Percentiles rank a stretch among this genome's conserved stretches.
Conservation (phyloP, 2,329 filamentous ascomycete species). For the Tolypocladium inflatum region DNA sequence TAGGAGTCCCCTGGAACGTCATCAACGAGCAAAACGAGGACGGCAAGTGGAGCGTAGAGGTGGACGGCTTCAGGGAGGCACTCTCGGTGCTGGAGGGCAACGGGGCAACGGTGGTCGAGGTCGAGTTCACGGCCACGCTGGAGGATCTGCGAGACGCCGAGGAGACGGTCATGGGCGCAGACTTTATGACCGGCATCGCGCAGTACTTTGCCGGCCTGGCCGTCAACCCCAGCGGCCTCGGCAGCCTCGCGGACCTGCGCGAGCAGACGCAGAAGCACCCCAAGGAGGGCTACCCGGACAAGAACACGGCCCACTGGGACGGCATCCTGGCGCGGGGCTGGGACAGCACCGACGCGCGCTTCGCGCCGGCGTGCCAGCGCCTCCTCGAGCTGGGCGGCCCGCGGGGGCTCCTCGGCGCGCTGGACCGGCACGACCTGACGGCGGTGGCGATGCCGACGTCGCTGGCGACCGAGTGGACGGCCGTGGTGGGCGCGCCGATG, state of each 20-base stretch:
- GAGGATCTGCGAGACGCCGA: constrained; percentile 1
- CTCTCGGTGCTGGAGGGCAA: constrained; percentile 39
- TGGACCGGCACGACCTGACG: constrained; percentile 44
- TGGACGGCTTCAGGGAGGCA: constrained; percentile 44
- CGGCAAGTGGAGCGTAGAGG: constrained; percentile 7
- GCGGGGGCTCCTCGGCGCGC: constrained; percentile 50
- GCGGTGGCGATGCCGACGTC: constrained; percentile 50
- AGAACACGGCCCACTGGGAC: constrained; percentile 52
- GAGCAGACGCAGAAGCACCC: constrained; percentile 44
- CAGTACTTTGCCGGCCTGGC: constrained; percentile 46
- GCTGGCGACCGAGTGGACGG: constrained; percentile 9
- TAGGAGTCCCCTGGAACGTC: constrained; percentile 54
- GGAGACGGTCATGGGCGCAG: constrained; percentile 40
- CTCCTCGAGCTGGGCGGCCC: constrained; percentile 47
- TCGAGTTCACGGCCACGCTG: constrained; percentile 22
- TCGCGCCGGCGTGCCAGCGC: constrained; percentile 34
- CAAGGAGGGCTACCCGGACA: constrained; percentile 48
- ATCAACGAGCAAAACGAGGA: constrained; percentile 24
- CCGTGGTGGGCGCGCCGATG: constrained; percentile 31
- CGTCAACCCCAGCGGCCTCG: constrained; percentile 44
- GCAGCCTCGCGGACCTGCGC: constrained; percentile 38
- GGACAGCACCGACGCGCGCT: constrained; percentile 45
- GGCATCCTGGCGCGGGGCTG: constrained; percentile 35
- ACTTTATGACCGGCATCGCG: constrained; percentile 48
- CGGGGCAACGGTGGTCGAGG: constrained; percentile 51